Percentiles rank a stretch among this genome's conserved stretches.
These are phyloP conservation scores for Paecilomyces niveus DNA, from an alignment of 2,329 filamentous ascomycete species.

Conservation along the genomic window DNA sequence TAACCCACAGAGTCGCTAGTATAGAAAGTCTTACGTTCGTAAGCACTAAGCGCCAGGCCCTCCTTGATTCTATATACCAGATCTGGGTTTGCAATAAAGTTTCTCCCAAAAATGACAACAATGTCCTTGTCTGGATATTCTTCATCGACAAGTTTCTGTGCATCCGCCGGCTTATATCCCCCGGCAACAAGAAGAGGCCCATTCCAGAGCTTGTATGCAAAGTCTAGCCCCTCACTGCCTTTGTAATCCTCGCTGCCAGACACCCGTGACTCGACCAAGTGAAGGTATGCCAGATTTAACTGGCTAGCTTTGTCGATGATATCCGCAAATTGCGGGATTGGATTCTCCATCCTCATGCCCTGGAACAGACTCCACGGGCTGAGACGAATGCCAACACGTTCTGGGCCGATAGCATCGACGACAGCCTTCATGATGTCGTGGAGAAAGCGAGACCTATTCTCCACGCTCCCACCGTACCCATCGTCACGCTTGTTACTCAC, in stretches of 20 bases:
- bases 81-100: slow-evolving; percentile 37
- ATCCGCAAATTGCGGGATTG: slow-evolving; percentile 56
- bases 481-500: slow-evolving; percentile 59
- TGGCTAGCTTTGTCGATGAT: slow-evolving; percentile 45
- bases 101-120: slow-evolving; percentile 30
- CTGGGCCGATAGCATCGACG: slow-evolving; percentile 36
- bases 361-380: slow-evolving; percentile 35
- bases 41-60: slow-evolving; percentile 24
- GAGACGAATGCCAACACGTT: slow-evolving; percentile 42
- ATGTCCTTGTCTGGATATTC: slow-evolving; percentile 11
- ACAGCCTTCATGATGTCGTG: slow-evolving; percentile 49
- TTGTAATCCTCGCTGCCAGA: neutral
- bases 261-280: slow-evolving; percentile 49
- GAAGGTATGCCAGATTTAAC: slow-evolving; percentile 53
- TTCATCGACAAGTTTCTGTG: neutral
- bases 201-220: neutral
- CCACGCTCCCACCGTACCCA: slow-evolving; percentile 42
- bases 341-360: slow-evolving; percentile 54
- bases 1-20: neutral
- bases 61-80: slow-evolving; percentile 29
- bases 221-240: neutral
- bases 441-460: slow-evolving; percentile 60
- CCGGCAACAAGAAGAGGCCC: neutral
- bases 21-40: slow-evolving; percentile 35
- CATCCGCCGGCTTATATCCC: slow-evolving; percentile 7